Percentiles rank a stretch among this genome's conserved stretches.
These are phyloP conservation scores for Talaromyces albobiverticillius DNA, from an alignment of 2,329 filamentous ascomycete species.

Conservation along the genomic window DNA sequence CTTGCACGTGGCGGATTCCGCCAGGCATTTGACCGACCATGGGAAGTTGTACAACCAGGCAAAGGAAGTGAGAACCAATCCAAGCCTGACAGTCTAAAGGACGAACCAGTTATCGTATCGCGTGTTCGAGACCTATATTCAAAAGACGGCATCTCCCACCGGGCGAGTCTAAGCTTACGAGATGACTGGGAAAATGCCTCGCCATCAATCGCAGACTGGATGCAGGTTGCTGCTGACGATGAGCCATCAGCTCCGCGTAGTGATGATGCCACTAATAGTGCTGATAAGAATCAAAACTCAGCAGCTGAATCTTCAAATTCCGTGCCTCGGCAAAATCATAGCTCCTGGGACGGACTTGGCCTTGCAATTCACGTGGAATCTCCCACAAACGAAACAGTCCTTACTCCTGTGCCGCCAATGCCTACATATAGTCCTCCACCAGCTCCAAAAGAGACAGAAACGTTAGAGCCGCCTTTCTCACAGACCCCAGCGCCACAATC, in stretches of 20 bases:
- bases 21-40: conserved; percentile 21
- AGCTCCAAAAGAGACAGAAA: conserved; percentile 21
- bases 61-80: conserved; percentile 18
- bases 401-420: conserved; percentile 34
- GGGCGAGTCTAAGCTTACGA: conserved; percentile 43
- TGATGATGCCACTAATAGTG: conserved; percentile 16
- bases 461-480: conserved; percentile 7
- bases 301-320: conserved; percentile 18
- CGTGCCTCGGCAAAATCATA: conserved; percentile 23
- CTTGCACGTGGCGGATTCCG: conserved; percentile 35
- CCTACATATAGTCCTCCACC: conserved; percentile 49
- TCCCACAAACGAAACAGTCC: conserved; percentile 20
- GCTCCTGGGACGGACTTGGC: conserved; percentile 37
- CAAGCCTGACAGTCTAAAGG: conserved; percentile 27
- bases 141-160: conserved; percentile 31
- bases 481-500: conserved; percentile 6
- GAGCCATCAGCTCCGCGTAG: conserved; percentile 27
- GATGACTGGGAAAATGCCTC: conserved; percentile 51
- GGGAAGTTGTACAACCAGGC: conserved; percentile 20
- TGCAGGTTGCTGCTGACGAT: conserved; percentile 43
- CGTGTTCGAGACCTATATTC: conserved; percentile 9
- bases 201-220: conserved; percentile 50
- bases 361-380: conserved; percentile 42
- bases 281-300: conserved; percentile 27
- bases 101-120: conserved; percentile 36